Evolutionary conservation across 2,329 filamentous ascomycete species (phyloP), one percentile per base, ranked within the genome.

Genomic region (Zymoseptoria ardabiliae): DNA sequence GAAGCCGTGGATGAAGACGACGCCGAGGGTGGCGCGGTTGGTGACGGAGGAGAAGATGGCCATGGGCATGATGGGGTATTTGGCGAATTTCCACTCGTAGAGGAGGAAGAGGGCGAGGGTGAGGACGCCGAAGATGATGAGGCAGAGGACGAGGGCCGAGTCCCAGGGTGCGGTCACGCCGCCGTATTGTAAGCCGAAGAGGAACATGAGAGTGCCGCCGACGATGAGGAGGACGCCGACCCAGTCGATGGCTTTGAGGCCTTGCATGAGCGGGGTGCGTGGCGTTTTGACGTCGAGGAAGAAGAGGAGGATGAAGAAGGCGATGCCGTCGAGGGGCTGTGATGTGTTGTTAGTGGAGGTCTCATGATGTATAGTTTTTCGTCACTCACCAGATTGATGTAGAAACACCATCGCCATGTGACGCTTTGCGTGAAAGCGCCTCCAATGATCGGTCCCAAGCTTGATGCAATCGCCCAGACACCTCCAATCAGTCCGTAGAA

Each of bases 131-230:
- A 93, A 91, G 54, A 93, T 76, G 64, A 95, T 80, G 25, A 96
- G 79, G 68, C 88, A 91, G 66, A 96, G 81, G 30, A 92, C 88
- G 0, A 83, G 86, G 1, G 88, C 79, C 0, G 88, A 92, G 56
- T 76, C 75, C 91, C 91, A 96, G 1, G 91, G 87, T 63, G 83
- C 84, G 21, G 80, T 79, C 55, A 91, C 82, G 54, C 90, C 91
- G 57, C 91, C 92, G 62, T 93, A 90, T 70, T 95, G 88, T 10
- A 96, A 82, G 0, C 91, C 92, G 50, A 96, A 84, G 3, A 96
- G 83, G 64, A 96, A 80, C 89, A 96, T 93, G 20, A 95, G 78
- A 0, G 89, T 92, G 20, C 87, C 90, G 50, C 88, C 88, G 22
- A 92, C 82, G 70, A 95, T 84, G 28, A 82, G 76, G 10, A 87